phyloP scores from a whole-genome alignment of 371 early-diverging fungal species.

The Sporodiniella umbellata region DNA sequence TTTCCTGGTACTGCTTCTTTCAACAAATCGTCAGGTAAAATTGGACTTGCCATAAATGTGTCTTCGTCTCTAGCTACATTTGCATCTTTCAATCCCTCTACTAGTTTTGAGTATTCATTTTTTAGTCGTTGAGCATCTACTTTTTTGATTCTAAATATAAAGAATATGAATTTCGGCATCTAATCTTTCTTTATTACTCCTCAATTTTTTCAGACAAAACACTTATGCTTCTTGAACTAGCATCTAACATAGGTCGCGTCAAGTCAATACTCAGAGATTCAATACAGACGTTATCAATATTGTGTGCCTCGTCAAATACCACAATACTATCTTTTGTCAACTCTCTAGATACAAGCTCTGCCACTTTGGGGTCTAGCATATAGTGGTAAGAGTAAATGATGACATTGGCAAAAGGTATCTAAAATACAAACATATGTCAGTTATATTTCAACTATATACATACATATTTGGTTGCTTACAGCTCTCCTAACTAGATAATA shows the following conservation, averaged over 20 bases:
- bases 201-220: constrained; percentile 72
- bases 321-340: constrained; percentile 95
- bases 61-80: constrained; percentile 72
- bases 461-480: constrained; percentile 49
- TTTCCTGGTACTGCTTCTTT: constrained; percentile 98
- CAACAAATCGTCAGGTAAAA: constrained; percentile 90
- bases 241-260: constrained; percentile 87
- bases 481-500: constrained; percentile 93
- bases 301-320: constrained; percentile 99
- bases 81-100: constrained; percentile 87
- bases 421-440: neutral
- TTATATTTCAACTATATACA: no score
- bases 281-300: constrained; percentile 99
- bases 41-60: constrained; percentile 75
- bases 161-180: neutral
- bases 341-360: constrained; percentile 93
- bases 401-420: constrained; percentile 93
- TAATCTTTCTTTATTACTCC: constrained; percentile 39
- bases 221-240: constrained; percentile 77
- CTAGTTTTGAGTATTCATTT: constrained; percentile 84
- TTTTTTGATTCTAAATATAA: constrained; percentile 66
- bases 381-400: constrained; percentile 99
- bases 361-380: constrained; percentile 99
- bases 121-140: constrained; percentile 85
- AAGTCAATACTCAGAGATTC: constrained; percentile 97